These are phyloP conservation scores for Macadamia integrifolia DNA, from an alignment of 164 flowering plant species.

Conservation along the genomic window DNA sequence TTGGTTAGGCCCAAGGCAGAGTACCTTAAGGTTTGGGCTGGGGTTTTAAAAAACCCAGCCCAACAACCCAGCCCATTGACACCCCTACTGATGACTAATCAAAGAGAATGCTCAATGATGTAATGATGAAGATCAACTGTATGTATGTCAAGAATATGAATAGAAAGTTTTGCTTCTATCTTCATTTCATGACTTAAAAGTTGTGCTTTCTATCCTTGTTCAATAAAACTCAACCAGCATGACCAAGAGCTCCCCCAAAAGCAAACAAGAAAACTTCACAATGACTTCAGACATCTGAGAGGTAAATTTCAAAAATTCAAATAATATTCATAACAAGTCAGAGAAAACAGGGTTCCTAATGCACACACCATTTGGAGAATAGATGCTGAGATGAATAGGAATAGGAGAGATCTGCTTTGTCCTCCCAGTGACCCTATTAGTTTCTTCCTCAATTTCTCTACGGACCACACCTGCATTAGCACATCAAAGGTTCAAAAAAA, in stretches of 20 bases:
- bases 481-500: not conserved
- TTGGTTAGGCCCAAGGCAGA: too few species aligned
- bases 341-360: not conserved
- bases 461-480: conserved; percentile 29
- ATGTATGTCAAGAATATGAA: too few species aligned
- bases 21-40: too few species aligned
- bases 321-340: not conserved
- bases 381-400: conserved; percentile 44
- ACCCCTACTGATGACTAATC: too few species aligned
- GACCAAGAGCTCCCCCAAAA: not conserved
- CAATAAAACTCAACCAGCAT: not conserved
- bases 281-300: not conserved
- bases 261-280: too few species aligned
- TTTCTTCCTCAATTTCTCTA: conserved; percentile 36
- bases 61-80: too few species aligned
- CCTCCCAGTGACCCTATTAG: conserved; percentile 34
- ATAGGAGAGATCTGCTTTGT: conserved; percentile 31
- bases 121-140: too few species aligned
- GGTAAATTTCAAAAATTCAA: not conserved
- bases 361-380: conserved; percentile 32
- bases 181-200: too few species aligned
- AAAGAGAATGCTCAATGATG: too few species aligned
- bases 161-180: too few species aligned
- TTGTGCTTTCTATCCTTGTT: too few species aligned
- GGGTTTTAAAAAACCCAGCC: too few species aligned